Conservation (phyloP, 148 eudicot genomes). For the Diospyros lotus region DNA sequence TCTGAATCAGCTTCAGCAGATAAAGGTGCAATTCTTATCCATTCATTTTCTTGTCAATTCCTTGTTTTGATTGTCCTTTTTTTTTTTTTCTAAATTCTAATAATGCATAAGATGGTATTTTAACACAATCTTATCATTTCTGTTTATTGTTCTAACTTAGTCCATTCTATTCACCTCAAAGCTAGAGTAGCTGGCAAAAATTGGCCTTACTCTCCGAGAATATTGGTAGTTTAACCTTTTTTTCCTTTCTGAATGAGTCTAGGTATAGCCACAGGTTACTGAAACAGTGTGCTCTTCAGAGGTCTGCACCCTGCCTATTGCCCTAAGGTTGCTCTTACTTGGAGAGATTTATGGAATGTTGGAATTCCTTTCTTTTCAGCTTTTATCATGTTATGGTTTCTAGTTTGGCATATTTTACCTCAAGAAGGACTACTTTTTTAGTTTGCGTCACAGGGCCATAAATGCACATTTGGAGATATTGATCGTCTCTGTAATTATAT, state of each 20-base stretch:
- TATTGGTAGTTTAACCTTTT: not conserved
- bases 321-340: not conserved
- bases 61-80: conserved; percentile 2
- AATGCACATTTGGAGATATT: too few relatives aligned
- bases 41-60: conserved; percentile 3
- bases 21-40: conserved; percentile 52
- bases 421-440: too few relatives aligned
- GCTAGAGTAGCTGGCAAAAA: not conserved
- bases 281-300: too few relatives aligned
- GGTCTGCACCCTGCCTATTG: not conserved
- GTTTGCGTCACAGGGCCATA: too few relatives aligned
- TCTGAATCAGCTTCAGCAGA: conserved; percentile 64
- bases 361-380: not conserved
- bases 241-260: not conserved
- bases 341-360: not conserved
- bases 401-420: too few relatives aligned
- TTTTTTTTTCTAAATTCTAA: not conserved
- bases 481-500: too few relatives aligned
- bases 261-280: not conserved
- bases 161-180: not conserved
- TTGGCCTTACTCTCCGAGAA: not conserved
- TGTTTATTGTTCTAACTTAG: not conserved
- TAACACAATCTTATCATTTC: not conserved
- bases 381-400: not conserved
- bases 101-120: not conserved